A percentile compares a stretch with the other conserved stretches of the same genome.
Conservation (phyloP, 140 eudicot genomes). For the Bidens hawaiensis region DNA sequence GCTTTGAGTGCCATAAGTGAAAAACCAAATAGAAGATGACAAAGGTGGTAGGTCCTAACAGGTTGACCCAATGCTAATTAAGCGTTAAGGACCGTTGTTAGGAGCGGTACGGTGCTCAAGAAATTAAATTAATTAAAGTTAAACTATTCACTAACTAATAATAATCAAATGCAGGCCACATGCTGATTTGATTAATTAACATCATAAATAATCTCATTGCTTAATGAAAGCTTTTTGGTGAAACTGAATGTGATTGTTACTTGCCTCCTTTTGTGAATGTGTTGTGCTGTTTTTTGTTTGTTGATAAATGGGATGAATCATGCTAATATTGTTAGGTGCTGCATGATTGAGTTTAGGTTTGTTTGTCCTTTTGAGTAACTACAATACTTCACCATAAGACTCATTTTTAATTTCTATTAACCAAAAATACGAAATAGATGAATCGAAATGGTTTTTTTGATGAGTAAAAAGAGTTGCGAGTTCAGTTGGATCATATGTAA, state of each 20-base stretch:
- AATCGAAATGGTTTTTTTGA: too few relatives aligned
- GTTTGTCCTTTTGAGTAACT: conserved; percentile 30
- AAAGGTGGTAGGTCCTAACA: conserved; percentile 29
- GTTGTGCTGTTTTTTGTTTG: conserved; percentile 27
- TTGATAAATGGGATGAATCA: conserved; percentile 16
- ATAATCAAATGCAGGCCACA: neutral
- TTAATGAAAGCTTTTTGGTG: conserved; percentile 9
- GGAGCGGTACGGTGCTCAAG: conserved; percentile 35
- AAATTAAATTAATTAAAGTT: conserved; percentile 12
- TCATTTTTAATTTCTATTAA: neutral
- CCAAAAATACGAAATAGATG: neutral
- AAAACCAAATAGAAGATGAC: conserved; percentile 36
- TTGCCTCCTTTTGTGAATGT: conserved; percentile 24
- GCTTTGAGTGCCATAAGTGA: conserved; percentile 37
- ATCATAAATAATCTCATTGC: neutral
- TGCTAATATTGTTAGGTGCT: conserved; percentile 31
- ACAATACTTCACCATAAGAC: neutral
- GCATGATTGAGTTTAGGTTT: conserved; percentile 36
- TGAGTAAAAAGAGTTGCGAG: neutral
- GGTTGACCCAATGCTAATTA: conserved; percentile 19
- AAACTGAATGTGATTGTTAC: conserved; percentile 30
- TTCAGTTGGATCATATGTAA: too few relatives aligned
- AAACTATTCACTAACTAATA: neutral
- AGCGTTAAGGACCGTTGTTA: conserved; percentile 23
- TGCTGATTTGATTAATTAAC: conserved; percentile 3